A percentile compares a stretch with the other conserved stretches of the same genome.
Evolutionary conservation across 495 filamentous ascomycete species (phyloP).

Genomic region (Friedmanniomyces simplex): DNA sequence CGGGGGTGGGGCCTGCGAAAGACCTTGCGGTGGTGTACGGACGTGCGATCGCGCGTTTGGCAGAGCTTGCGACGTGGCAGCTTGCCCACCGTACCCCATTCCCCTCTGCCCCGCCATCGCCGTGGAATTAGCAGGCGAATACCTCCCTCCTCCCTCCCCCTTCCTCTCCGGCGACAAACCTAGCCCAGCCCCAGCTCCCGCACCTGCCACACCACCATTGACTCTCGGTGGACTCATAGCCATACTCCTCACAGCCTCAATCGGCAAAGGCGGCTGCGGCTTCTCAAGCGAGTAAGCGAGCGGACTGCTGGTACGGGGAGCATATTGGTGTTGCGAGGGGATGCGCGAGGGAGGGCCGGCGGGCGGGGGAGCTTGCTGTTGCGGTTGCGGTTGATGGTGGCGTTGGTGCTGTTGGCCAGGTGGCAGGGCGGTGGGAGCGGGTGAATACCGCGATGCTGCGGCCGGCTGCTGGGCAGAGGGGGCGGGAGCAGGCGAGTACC

Average conservation of each 20-base stretch:
- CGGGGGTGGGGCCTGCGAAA: slow-evolving; percentile 32
- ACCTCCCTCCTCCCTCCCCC: slow-evolving; percentile 1
- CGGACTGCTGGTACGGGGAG: slow-evolving; percentile 77
- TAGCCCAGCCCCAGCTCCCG: no score
- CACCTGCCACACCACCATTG: not conserved
- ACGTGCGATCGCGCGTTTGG: no score
- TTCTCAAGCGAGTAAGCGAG: slow-evolving; percentile 46
- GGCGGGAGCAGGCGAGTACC: slow-evolving; percentile 21
- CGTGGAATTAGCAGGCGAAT: slow-evolving; percentile 1
- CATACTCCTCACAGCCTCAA: not conserved
- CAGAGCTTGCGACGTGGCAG: no score
- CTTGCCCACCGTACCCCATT: not conserved
- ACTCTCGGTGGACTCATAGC: not conserved
- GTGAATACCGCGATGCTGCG: slow-evolving; percentile 20
- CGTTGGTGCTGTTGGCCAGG: not conserved
- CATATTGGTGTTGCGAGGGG: slow-evolving; percentile 48
- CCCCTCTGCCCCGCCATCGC: not conserved
- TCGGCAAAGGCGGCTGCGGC: slow-evolving; percentile 34
- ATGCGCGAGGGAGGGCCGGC: not conserved
- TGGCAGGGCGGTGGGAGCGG: slow-evolving; percentile 17
- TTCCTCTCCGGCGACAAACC: not conserved
- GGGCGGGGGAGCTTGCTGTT: not conserved
- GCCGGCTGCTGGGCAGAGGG: slow-evolving; percentile 5
- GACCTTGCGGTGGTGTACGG: no score
- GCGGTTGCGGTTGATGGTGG: slow-evolving; percentile 3